A percentile compares a stretch with the other conserved stretches of the same genome.
Conservation (phyloP, 176 grass and related monocot genomes). For the Carex parvula region DNA sequence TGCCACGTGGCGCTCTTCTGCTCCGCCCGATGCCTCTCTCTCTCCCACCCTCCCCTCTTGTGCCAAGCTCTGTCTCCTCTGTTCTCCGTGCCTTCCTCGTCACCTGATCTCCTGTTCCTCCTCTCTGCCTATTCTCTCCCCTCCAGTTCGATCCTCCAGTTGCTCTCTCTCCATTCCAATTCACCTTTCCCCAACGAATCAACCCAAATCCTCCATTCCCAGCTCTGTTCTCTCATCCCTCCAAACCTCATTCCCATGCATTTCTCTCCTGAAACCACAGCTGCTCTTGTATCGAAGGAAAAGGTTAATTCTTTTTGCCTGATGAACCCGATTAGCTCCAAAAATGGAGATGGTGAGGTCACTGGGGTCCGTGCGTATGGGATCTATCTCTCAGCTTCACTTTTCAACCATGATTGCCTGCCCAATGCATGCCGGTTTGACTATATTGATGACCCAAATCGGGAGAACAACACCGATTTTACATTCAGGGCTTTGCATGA, state of each 20-base stretch:
- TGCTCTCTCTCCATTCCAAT: conserved; percentile 50
- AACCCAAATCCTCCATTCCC: conserved; percentile 36
- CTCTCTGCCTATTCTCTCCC: conserved; percentile 63
- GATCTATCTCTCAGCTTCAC: conserved; percentile 56
- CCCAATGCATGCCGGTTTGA: conserved; percentile 88
- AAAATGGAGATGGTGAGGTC: conserved; percentile 31
- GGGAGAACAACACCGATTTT: conserved; percentile 57
- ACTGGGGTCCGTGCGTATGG: conserved; percentile 54
- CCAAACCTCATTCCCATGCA: conserved; percentile 32
- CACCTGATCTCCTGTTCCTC: conserved; percentile 50
- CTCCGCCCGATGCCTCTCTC: conserved; percentile 39
- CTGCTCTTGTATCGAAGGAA: conserved; percentile 58
- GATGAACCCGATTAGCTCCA: conserved; percentile 66
- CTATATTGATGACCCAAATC: conserved; percentile 51
- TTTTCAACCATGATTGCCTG: conserved; percentile 90
- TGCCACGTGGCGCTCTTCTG: conserved; percentile 43
- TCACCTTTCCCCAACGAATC: conserved; percentile 28
- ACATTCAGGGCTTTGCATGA: conserved; percentile 70
- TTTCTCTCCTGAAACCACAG: conserved; percentile 61
- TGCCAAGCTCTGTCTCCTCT: conserved; percentile 39
- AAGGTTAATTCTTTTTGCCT: conserved; percentile 72
- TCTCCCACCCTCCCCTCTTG: conserved; percentile 41
- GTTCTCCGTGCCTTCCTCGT: conserved; percentile 15
- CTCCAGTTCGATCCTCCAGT: conserved; percentile 25
- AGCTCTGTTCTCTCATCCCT: conserved; percentile 44